phyloP scores from a whole-genome alignment of 306 rosid species.

The Castanea crenata region DNA sequence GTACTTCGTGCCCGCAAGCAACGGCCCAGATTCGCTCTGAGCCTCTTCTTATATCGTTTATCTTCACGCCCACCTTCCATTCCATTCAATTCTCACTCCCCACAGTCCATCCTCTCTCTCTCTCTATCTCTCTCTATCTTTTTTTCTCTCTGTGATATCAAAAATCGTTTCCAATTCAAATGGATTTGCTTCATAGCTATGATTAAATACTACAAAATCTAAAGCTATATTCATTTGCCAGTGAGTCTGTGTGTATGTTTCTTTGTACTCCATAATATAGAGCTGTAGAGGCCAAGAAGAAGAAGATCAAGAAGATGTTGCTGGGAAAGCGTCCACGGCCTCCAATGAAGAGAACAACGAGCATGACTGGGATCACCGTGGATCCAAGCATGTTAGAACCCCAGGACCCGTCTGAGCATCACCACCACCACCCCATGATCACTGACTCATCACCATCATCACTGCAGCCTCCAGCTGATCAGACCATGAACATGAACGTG shows the following conservation, averaged over 20 bases:
- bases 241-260: neutral
- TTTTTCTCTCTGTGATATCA: neutral
- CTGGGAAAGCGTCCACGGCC: slow-evolving; percentile 65
- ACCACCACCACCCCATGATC: neutral
- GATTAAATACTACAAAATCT: too few species aligned
- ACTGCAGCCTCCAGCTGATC: neutral
- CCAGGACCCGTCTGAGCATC: slow-evolving; percentile 20
- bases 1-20: slow-evolving; percentile 35
- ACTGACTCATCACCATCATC: neutral
- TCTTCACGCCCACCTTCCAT: slow-evolving; percentile 39
- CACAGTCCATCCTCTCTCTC: neutral
- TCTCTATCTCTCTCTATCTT: neutral
- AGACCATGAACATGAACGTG: neutral
- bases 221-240: too few species aligned
- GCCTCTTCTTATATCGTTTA: slow-evolving; percentile 35
- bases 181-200: too few species aligned
- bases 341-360: slow-evolving; percentile 61
- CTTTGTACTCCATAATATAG: neutral
- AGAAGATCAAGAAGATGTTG: slow-evolving; percentile 40
- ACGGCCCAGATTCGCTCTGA: slow-evolving; percentile 57
- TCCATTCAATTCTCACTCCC: slow-evolving; percentile 25
- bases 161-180: too few species aligned
- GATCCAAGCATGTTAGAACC: slow-evolving; percentile 33
- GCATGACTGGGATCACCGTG: slow-evolving; percentile 54
- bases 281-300: neutral